Evolutionary conservation across 2,329 filamentous ascomycete genomes (phyloP).

Genomic region (Sarocladiaceae sp.): DNA sequence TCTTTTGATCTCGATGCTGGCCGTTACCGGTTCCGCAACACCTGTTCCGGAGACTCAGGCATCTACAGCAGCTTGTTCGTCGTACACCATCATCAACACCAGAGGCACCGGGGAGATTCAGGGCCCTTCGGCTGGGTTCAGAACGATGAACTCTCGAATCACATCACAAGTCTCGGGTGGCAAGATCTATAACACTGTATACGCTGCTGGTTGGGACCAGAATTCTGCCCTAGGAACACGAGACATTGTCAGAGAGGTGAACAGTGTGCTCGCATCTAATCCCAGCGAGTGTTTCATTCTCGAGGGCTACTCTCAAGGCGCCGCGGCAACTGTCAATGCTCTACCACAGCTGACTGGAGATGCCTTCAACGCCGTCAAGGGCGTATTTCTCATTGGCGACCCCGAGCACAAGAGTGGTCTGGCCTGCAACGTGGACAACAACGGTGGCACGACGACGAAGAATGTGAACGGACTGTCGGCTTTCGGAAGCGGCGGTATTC

Average conservation of each 20-base stretch:
- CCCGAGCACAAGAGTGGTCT: conserved; percentile 10
- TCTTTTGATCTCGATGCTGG: too few species aligned
- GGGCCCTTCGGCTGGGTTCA: conserved; percentile 10
- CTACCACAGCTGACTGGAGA: conserved; percentile 8
- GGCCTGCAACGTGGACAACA: conserved; percentile 12
- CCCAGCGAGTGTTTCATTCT: conserved; percentile 11
- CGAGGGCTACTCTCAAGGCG: conserved; percentile 13
- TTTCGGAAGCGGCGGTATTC: conserved; percentile 1
- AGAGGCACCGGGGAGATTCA: conserved; percentile 11
- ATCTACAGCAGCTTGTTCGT: neutral
- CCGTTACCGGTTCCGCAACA: too few species aligned
- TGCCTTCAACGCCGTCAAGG: conserved; percentile 11
- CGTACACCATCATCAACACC: conserved; percentile 10
- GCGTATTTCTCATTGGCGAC: conserved; percentile 12
- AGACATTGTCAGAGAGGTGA: conserved; percentile 3
- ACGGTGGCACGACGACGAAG: conserved; percentile 10
- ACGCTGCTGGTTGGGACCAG: conserved; percentile 8
- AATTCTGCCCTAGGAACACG: neutral
- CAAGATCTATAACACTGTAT: conserved; percentile 12
- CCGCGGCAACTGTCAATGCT: conserved; percentile 11
- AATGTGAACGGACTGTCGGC: neutral
- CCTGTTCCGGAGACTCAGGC: too few species aligned
- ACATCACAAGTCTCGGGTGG: neutral
- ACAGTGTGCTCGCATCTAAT: conserved; percentile 2
- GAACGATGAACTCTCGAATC: conserved; percentile 11